Base-by-base conservation (phyloP, 192 early-diverging fungal species). In the Obelidium mucronatum region DNA sequence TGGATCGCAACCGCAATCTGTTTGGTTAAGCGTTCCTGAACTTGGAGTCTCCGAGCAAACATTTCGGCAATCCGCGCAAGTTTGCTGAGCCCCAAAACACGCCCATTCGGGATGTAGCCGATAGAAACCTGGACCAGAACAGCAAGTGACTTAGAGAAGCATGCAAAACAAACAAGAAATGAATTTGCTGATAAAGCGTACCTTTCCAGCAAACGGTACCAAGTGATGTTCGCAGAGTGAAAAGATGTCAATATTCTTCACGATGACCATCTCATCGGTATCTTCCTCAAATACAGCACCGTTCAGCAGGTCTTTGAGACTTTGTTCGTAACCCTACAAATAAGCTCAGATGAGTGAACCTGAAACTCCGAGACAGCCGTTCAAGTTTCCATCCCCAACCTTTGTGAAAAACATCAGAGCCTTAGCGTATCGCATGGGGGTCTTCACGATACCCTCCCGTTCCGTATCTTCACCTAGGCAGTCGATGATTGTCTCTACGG, bases 231-330 rank as follows among this genome's bases (percentile, higher is more conserved):
- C 98, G 81, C 98, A 99, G 68, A 99, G 82, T 3, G 95, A 96
- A 79, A 95, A 97, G 4, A 98, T 89, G 72, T 97, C 94, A 62
- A 99, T 97, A 83, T 98, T 91, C 75, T 93, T 94, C 22, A 99
- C 98, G 82, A 99, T 96, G 19, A 99, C 98, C 98, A 99, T 99
- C 77, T 98, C 98, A 64, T 98, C 96, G 80, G 98, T 94, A 76
- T 98, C 95, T 89, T 99, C 98, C 83, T 97, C 93, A 84, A 99
- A 99, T 24, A 99, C 86, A 11, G 98, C 98, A 40, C 92, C 93
- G 79, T 99, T 99, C 78, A 98, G 82, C 0, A 99, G 84, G 40
- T 94, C 94, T 75, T 88, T 88, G 70, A 99, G 87, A 26, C 90
- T 91, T 80, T 92, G 90, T 80, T 99, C 97, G 83, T 99, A 99